Percentiles rank a stretch among this genome's conserved stretches.
These are phyloP conservation scores for Hypoxylon trugodes DNA, from an alignment of 495 filamentous ascomycete genomes.

Conservation along the genomic window DNA sequence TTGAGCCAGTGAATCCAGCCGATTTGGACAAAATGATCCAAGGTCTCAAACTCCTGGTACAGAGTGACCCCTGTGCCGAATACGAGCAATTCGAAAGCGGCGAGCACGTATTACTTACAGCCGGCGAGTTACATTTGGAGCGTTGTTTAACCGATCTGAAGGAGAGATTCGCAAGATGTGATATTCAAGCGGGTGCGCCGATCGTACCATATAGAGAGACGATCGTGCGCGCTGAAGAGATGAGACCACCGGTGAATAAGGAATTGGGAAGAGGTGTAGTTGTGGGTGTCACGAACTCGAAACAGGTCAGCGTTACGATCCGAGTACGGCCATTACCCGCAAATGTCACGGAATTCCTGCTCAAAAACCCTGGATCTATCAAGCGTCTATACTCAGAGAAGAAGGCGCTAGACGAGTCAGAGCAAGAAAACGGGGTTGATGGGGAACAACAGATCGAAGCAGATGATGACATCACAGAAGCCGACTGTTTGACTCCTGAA, in stretches of 20 bases:
- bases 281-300: conserved; percentile 76
- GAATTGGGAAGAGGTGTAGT: conserved; percentile 89
- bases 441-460: conserved; percentile 58
- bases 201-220: conserved; percentile 97
- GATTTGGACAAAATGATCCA: conserved; percentile 94
- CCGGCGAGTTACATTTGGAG: conserved; percentile 94
- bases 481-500: conserved; percentile 67
- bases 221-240: conserved; percentile 85
- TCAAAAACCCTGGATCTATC: conserved; percentile 79
- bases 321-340: conserved; percentile 82
- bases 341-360: conserved; percentile 83
- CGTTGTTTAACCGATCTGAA: conserved; percentile 92
- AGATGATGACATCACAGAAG: conserved; percentile 59
- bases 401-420: conserved; percentile 53
- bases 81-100: conserved; percentile 94
- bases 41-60: conserved; percentile 86
- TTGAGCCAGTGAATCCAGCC: conserved; percentile 87
- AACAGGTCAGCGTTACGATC: conserved; percentile 80
- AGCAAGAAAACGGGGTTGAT: conserved; percentile 47
- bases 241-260: conserved; percentile 86
- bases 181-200: conserved; percentile 91
- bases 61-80: conserved; percentile 94
- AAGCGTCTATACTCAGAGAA: conserved; percentile 79
- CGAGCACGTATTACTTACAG: conserved; percentile 94
- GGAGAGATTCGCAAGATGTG: conserved; percentile 92